Evolutionary conservation across 2,329 filamentous ascomycete species (phyloP).

Genomic region (Alternaria ventricosa): DNA sequence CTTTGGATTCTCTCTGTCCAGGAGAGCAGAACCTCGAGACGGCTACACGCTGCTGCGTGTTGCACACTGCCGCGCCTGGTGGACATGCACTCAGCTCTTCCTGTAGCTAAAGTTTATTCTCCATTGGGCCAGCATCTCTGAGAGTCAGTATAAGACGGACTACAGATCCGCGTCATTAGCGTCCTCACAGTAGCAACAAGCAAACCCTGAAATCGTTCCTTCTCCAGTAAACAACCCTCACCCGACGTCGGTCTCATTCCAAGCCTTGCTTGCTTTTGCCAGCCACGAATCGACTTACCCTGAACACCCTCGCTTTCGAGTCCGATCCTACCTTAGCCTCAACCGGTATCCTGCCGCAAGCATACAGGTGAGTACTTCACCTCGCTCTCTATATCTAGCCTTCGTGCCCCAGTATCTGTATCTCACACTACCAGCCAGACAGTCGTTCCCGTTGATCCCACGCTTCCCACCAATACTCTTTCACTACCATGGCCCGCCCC

Average conservation of each 20-base stretch:
- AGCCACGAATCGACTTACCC: conserved; percentile 40
- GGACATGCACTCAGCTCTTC: conserved; percentile 29
- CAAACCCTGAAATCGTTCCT: conserved; percentile 22
- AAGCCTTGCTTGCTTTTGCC: conserved; percentile 44
- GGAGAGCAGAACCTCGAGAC: conserved; percentile 29
- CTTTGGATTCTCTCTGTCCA: conserved; percentile 35
- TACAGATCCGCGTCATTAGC: conserved; percentile 38
- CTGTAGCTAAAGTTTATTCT: conserved; percentile 33
- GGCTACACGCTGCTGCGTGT: conserved; percentile 35
- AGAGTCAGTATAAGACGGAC: conserved; percentile 45
- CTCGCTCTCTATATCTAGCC: conserved; percentile 34
- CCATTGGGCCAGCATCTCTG: conserved; percentile 21
- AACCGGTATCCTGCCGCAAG: conserved; percentile 28
- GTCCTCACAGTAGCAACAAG: conserved; percentile 31
- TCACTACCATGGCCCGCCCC: conserved; percentile 54
- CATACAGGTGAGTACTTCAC: conserved; percentile 28
- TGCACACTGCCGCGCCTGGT: conserved; percentile 36
- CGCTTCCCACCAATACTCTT: conserved; percentile 6
- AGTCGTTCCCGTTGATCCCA: conserved; percentile 17
- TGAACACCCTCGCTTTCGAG: conserved; percentile 31
- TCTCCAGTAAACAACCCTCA: conserved; percentile 20
- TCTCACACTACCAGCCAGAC: conserved; percentile 29
- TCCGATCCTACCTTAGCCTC: conserved; percentile 35
- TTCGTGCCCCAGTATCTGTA: conserved; percentile 20
- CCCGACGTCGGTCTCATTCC: conserved; percentile 25